Conservation (phyloP, 108 stramenopile genomes). For the Nitzschia palea region DNA sequence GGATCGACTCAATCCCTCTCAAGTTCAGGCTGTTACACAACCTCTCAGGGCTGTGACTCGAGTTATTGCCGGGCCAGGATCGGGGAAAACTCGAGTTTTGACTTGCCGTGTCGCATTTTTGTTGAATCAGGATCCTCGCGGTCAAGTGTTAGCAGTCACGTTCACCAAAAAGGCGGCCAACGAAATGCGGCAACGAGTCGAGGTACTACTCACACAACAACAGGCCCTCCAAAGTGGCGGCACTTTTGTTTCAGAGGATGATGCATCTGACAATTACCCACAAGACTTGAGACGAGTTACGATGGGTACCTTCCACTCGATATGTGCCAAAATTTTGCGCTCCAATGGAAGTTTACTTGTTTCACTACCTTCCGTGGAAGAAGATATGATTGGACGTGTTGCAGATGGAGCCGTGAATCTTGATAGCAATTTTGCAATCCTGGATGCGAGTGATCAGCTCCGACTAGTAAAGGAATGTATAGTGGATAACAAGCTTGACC, state of each 20-base stretch:
- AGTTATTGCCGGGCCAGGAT: constrained; percentile 90
- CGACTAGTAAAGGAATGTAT: constrained; percentile 66
- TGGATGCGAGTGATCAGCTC: constrained; percentile 70
- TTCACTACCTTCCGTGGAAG: constrained; percentile 49
- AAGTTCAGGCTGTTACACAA: constrained; percentile 69
- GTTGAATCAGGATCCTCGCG: constrained; percentile 28
- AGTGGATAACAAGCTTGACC: constrained; percentile 43
- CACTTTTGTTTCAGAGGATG: constrained; percentile 20
- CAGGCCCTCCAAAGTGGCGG: constrained; percentile 23
- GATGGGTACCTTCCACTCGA: constrained; percentile 86
- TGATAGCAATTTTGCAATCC: constrained; percentile 70
- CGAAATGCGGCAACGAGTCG: constrained; percentile 84
- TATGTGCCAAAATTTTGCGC: constrained; percentile 80
- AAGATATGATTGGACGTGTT: constrained; percentile 18
- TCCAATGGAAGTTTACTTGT: constrained; percentile 60
- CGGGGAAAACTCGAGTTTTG: constrained; percentile 89
- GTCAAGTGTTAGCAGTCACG: constrained; percentile 84
- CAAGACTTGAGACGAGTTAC: constrained; percentile 54
- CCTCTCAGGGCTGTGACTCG: constrained; percentile 53
- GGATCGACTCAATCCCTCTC: constrained; percentile 62
- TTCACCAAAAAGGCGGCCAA: constrained; percentile 91
- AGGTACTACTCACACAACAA: constrained; percentile 32
- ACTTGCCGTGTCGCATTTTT: constrained; percentile 86
- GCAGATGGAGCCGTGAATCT: constrained; percentile 11
- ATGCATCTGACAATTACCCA: constrained; percentile 8